Evolutionary conservation across 2,329 filamentous ascomycete species (phyloP).

Genomic region (Dothideomycetes sp.): DNA sequence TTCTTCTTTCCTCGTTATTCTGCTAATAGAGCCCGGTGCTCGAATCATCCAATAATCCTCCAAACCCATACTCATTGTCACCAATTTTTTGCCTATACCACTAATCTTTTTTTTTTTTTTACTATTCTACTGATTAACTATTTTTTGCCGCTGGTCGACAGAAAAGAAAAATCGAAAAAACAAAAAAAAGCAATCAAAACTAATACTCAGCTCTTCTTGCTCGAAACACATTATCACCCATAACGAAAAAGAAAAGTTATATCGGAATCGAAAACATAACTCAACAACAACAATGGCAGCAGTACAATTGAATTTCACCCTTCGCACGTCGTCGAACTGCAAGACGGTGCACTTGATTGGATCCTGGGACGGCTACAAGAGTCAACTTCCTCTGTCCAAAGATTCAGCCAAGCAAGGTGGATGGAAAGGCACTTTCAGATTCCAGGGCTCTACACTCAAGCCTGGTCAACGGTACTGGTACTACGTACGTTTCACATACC

Average conservation of each 20-base stretch:
- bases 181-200: too few species aligned
- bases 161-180: constrained; percentile 17
- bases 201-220: constrained; percentile 43
- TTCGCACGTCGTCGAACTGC: constrained; percentile 91
- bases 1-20: constrained; percentile 23
- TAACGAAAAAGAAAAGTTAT: constrained; percentile 4
- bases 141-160: constrained; percentile 35
- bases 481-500: constrained; percentile 57
- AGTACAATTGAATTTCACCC: constrained; percentile 89
- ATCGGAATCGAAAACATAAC: constrained; percentile 18
- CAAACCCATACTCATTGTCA: constrained; percentile 18
- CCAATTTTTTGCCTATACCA: constrained; percentile 18
- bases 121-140: constrained; percentile 18
- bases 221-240: constrained; percentile 25
- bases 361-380: constrained; percentile 95
- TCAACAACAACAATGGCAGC: constrained; percentile 56
- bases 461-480: constrained; percentile 96
- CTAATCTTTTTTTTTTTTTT: constrained; percentile 23
- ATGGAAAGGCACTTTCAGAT: constrained; percentile 95
- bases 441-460: constrained; percentile 78
- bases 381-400: constrained; percentile 89
- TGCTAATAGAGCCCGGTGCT: constrained; percentile 41
- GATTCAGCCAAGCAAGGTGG: constrained; percentile 75
- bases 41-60: constrained; percentile 21
- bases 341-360: constrained; percentile 96